Base-by-base conservation (phyloP, 2,329 filamentous ascomycete genomes). In the Scopulariopsis brevicaulis region DNA sequence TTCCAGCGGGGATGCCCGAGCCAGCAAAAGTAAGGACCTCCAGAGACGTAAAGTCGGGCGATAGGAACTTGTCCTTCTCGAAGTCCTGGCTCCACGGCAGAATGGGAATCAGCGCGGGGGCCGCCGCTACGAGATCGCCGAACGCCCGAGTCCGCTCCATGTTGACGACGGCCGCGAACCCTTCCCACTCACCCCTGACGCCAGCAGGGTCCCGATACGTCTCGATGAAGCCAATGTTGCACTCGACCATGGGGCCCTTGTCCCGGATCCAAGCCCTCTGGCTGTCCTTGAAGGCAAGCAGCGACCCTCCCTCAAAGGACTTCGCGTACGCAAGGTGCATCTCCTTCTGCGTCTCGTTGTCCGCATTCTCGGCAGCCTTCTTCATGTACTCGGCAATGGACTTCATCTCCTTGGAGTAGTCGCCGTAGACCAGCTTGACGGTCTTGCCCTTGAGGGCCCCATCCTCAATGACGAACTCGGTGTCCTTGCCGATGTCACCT, bases 51-150 rank as follows among this genome's bases (percentile, higher is more conserved):
- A 99, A 99, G 70, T 99, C 94, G 0, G 94, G 94, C 56, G 90
- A 93, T 40, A 96, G 74, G 72, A 99, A 99, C 67, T 88, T 91
- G 75, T 96, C 92, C 73, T 97, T 97, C 69, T 99, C 94, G 63
- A 97, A 99, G 0, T 90, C 88, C 53, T 82, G 81, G 40, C 78
- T 76, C 94, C 94, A 99, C 0, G 94, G 94, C 15, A 99, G 76
- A 61, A 95, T 84, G 7, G 91, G 90, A 56, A 99, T 96, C 68
- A 96, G 85, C 53, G 77, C 77, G 12, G 91, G 87, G 0, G 94
- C 92, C 28, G 85, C 85, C 22, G 85, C 80, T 4, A 97, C 94
- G 1, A 97, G 82, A 64, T 88, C 86, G 8, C 87, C 87, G 67
- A 97, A 97, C 1, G 92, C 90, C 59, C 82, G 82, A 1, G 93